Conservation (phyloP, 495 filamentous ascomycete genomes). For the Cercophora samala region DNA sequence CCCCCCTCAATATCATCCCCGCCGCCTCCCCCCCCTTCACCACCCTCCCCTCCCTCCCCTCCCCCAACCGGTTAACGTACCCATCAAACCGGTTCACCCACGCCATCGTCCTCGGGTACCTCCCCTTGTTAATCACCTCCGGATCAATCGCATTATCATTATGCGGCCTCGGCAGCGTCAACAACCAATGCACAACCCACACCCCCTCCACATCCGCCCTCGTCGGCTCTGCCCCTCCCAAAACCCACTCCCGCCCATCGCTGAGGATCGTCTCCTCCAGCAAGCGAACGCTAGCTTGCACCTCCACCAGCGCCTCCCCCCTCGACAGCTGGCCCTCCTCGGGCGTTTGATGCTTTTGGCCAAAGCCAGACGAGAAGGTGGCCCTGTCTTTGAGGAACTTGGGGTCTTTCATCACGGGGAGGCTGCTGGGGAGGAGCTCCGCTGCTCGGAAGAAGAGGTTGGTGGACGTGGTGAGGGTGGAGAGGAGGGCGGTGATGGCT, state of each 20-base stretch:
- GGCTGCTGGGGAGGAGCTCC: conserved; percentile 45
- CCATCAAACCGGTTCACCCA: conserved; percentile 54
- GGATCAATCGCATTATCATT: conserved; percentile 42
- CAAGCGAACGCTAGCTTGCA: conserved; percentile 43
- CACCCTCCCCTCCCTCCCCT: conserved; percentile 31
- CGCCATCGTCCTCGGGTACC: conserved; percentile 52
- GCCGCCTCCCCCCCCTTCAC: conserved; percentile 51
- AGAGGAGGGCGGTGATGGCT: conserved; percentile 25
- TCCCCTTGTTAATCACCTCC: conserved; percentile 36
- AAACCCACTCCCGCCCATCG: conserved; percentile 58
- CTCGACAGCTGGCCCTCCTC: no score
- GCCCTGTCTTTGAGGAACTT: conserved; percentile 54
- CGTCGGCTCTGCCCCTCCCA: conserved; percentile 41
- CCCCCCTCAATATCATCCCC: conserved; percentile 32
- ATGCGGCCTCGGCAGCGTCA: conserved; percentile 29
- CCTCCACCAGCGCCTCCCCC: conserved; percentile 46
- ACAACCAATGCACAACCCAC: conserved; percentile 61
- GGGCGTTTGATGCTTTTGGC: no score
- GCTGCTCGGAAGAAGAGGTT: conserved; percentile 49
- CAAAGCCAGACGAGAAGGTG: no score
- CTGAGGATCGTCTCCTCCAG: conserved; percentile 53
- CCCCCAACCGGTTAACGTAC: conserved; percentile 28
- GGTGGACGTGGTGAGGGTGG: conserved; percentile 35
- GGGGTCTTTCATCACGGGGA: conserved; percentile 48
- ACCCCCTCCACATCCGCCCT: conserved; percentile 60